phyloP scores from a whole-genome alignment of 1,139 yeast species.

The Kluyveromyces sp. region DNA sequence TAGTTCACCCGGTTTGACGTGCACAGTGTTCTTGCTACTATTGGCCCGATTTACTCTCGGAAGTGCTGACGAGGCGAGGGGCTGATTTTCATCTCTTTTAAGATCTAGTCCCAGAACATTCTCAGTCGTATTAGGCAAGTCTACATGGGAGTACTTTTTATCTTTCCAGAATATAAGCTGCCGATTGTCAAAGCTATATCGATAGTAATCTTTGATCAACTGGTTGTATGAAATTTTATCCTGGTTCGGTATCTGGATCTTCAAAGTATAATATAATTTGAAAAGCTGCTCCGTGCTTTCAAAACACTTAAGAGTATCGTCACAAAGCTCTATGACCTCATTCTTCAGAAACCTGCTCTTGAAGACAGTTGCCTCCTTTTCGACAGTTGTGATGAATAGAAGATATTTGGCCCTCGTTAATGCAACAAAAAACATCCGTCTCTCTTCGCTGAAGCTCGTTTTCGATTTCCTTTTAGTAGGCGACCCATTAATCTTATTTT shows the following conservation, averaged over 20 bases:
- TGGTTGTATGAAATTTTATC: slow-evolving; percentile 20
- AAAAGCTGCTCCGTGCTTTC: slow-evolving; percentile 18
- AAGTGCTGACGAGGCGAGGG: background rate
- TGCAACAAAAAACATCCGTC: slow-evolving; percentile 83
- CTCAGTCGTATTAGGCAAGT: slow-evolving; percentile 15
- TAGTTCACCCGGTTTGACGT: slow-evolving; percentile 1
- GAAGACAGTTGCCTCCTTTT: slow-evolving; percentile 19
- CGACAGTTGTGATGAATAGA: slow-evolving; percentile 33
- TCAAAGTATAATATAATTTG: slow-evolving; percentile 19
- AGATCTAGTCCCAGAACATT: slow-evolving; percentile 9
- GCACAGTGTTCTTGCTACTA: background rate
- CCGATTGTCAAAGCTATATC: slow-evolving; percentile 24
- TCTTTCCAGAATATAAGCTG: slow-evolving; percentile 29
- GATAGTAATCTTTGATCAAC: slow-evolving; percentile 26
- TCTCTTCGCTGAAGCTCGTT: slow-evolving; percentile 54
- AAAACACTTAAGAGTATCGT: slow-evolving; percentile 25
- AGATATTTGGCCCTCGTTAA: slow-evolving; percentile 67
- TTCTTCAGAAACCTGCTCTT: slow-evolving; percentile 30
- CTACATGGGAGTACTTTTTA: slow-evolving; percentile 17
- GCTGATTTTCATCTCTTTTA: background rate
- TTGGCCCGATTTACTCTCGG: slow-evolving; percentile 1
- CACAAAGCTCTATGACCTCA: slow-evolving; percentile 25
- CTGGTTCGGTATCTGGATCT: slow-evolving; percentile 9
- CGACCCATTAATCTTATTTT: slow-evolving; percentile 14
- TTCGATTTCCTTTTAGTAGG: slow-evolving; percentile 18